Conservation (phyloP, 2,329 filamentous ascomycete genomes). For the Colletotrichum sp. region DNA sequence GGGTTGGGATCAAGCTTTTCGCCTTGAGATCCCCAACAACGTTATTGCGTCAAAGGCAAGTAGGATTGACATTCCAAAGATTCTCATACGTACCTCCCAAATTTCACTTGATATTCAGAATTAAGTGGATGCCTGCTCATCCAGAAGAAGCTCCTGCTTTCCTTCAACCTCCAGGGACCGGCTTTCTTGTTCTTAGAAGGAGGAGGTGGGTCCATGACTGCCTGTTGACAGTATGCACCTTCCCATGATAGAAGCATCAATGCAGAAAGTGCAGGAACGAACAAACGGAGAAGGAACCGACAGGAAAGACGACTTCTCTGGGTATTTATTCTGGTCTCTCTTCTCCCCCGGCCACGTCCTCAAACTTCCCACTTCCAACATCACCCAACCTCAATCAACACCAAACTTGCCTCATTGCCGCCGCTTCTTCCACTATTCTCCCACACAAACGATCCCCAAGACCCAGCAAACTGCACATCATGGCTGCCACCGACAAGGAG, state of each 20-base stretch:
- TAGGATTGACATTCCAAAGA: background rate
- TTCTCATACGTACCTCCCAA: too few relatives aligned
- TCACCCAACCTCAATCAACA: background rate
- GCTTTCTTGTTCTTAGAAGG: background rate
- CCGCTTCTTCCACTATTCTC: background rate
- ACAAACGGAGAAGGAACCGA: background rate
- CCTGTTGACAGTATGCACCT: background rate
- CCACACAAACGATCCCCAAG: background rate
- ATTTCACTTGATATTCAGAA: too few relatives aligned
- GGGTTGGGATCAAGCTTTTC: too few relatives aligned
- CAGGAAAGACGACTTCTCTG: background rate
- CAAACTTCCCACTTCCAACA: background rate
- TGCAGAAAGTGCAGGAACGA: background rate
- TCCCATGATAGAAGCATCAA: background rate
- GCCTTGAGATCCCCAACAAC: too few relatives aligned
- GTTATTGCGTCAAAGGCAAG: background rate
- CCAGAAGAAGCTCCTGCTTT: background rate
- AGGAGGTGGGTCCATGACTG: background rate
- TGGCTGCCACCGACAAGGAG: background rate
- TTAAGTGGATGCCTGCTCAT: background rate
- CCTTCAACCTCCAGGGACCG: background rate
- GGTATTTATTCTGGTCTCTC: background rate
- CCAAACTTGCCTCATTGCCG: background rate
- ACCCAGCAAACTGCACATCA: background rate
- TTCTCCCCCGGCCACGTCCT: background rate